phyloP scores from a whole-genome alignment of 1,139 yeast species.

The Pichia sp. region DNA sequence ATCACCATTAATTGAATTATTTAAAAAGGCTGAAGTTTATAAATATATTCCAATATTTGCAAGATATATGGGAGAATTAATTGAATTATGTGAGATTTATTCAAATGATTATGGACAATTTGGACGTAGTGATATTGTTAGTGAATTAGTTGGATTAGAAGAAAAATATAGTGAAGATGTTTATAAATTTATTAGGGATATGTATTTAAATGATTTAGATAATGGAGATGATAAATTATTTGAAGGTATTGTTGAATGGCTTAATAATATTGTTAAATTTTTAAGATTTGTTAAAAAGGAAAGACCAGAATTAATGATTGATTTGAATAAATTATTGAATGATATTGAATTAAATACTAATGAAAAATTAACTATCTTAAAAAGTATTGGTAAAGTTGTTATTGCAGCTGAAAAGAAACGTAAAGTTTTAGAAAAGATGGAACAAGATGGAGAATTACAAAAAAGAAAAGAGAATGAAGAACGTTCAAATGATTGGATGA shows the following conservation, averaged over 20 bases:
- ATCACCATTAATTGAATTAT: slow-evolving; percentile 73
- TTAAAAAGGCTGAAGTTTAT: slow-evolving; percentile 72
- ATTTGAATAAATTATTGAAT: slow-evolving; percentile 31
- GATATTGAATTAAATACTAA: slow-evolving; percentile 24
- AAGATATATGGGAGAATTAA: slow-evolving; percentile 64
- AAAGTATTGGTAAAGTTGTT: slow-evolving; percentile 42
- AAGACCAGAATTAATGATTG: slow-evolving; percentile 38
- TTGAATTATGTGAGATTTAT: slow-evolving; percentile 44
- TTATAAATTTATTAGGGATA: slow-evolving; percentile 69
- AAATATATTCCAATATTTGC: slow-evolving; percentile 70
- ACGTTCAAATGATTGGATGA: slow-evolving; percentile 25
- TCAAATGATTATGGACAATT: slow-evolving; percentile 35
- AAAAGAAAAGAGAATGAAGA: slow-evolving; percentile 17
- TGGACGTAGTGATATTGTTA: slow-evolving; percentile 42
- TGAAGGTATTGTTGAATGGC: slow-evolving; percentile 65
- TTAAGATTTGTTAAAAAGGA: slow-evolving; percentile 58
- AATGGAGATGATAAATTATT: slow-evolving; percentile 48
- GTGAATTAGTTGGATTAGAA: slow-evolving; percentile 55
- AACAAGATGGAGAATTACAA: slow-evolving; percentile 31
- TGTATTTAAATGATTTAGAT: slow-evolving; percentile 61
- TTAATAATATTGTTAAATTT: slow-evolving; percentile 47
- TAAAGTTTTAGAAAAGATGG: slow-evolving; percentile 39
- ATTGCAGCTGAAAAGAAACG: slow-evolving; percentile 23
- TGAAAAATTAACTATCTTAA: slow-evolving; percentile 33
- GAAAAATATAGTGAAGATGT: slow-evolving; percentile 65